Conservation (phyloP, 78 protist species). For the Bodo saltans region DNA sequence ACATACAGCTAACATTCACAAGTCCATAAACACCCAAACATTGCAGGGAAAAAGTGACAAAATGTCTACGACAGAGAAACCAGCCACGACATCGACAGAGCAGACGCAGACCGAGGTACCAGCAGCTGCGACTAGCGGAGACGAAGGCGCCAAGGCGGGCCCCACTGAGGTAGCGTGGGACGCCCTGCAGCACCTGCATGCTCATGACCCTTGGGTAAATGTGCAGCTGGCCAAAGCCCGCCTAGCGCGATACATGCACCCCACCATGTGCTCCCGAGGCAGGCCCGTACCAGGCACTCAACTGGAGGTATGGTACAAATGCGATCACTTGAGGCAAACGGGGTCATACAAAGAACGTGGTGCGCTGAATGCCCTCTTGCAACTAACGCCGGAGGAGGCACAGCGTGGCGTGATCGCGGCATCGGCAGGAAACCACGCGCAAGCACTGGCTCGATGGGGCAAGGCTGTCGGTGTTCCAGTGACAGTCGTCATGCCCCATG, state of each 20-base stretch:
- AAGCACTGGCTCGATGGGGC: slow-evolving; percentile 63
- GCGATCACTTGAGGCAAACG: slow-evolving; percentile 30
- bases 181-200: too few species aligned
- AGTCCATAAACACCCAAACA: too few species aligned
- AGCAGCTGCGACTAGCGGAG: too few species aligned
- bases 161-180: too few species aligned
- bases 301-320: not conserved
- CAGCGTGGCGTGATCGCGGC: slow-evolving; percentile 63
- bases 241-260: not conserved
- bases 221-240: not conserved
- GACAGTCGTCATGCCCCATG: slow-evolving; percentile 63
- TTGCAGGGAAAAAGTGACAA: too few species aligned
- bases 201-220: too few species aligned
- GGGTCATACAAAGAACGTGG: slow-evolving; percentile 71
- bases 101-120: too few species aligned
- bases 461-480: slow-evolving; percentile 47
- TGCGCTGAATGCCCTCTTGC: slow-evolving; percentile 53
- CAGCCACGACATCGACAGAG: too few species aligned
- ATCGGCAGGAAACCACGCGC: slow-evolving; percentile 81
- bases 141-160: too few species aligned
- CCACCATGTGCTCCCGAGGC: not conserved
- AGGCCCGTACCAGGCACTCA: not conserved
- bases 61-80: too few species aligned
- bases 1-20: too few species aligned
- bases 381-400: slow-evolving; percentile 21